Conservation (phyloP, 768 basidiomycete genomes). For the Rickenella mellea region DNA sequence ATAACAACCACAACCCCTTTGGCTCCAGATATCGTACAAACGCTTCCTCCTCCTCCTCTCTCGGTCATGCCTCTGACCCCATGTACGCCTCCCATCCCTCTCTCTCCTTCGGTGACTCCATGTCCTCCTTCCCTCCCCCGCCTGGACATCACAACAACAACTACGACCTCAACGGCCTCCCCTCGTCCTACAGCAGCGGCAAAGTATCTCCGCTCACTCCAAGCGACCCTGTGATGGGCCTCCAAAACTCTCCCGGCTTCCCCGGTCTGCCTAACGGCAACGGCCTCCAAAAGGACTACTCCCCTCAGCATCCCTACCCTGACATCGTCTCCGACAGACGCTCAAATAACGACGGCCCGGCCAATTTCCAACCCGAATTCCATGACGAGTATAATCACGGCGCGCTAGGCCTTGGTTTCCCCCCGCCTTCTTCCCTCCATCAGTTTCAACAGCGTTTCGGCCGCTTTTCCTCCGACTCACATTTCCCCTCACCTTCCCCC, state of each 20-base stretch:
- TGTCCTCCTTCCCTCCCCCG: slow-evolving; percentile 46
- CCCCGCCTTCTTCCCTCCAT: slow-evolving; percentile 37
- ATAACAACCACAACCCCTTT: slow-evolving; percentile 23
- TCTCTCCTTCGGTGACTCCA: slow-evolving; percentile 45
- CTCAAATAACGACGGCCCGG: slow-evolving; percentile 32
- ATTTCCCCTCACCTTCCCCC: slow-evolving; percentile 34
- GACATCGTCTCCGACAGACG: slow-evolving; percentile 43
- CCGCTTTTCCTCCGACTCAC: slow-evolving; percentile 45
- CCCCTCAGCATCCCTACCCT: slow-evolving; percentile 31
- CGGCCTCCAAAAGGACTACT: slow-evolving; percentile 42
- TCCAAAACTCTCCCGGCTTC: slow-evolving; percentile 48
- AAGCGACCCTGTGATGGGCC: slow-evolving; percentile 46
- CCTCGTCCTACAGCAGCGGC: slow-evolving; percentile 60
- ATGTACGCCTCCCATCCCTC: slow-evolving; percentile 45
- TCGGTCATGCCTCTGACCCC: slow-evolving; percentile 44
- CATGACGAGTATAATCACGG: slow-evolving; percentile 54
- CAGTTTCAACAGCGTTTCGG: slow-evolving; percentile 50
- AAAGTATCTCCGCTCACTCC: slow-evolving; percentile 73
- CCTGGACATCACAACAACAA: slow-evolving; percentile 31
- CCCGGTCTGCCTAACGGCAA: slow-evolving; percentile 30
- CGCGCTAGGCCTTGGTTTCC: slow-evolving; percentile 31
- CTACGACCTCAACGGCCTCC: slow-evolving; percentile 55
- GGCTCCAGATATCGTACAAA: slow-evolving; percentile 57
- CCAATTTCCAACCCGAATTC: slow-evolving; percentile 49
- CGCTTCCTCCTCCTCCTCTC: slow-evolving; percentile 63